These are phyloP conservation scores for Pseudocercospora eumusae DNA, from an alignment of 2,329 filamentous ascomycete species.

Conservation along the genomic window DNA sequence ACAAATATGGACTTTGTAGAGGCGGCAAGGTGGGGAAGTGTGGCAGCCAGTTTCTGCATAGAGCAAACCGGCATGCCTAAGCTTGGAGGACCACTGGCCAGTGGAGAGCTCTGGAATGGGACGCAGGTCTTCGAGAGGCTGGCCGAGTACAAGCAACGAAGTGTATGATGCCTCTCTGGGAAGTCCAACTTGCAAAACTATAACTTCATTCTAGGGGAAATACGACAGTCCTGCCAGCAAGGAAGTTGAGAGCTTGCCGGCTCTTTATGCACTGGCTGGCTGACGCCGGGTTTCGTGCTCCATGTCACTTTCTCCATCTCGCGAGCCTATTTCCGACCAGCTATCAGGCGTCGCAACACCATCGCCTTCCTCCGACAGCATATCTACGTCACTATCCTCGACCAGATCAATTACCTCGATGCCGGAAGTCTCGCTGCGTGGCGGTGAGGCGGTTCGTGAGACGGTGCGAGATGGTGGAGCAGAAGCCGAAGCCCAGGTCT, in stretches of 20 bases:
- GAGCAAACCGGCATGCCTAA: slow-evolving; percentile 86
- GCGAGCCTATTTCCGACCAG: slow-evolving; percentile 43
- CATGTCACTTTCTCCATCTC: slow-evolving; percentile 39
- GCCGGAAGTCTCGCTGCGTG: slow-evolving; percentile 28
- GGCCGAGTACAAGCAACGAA: slow-evolving; percentile 37
- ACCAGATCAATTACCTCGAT: slow-evolving; percentile 37
- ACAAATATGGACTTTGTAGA: slow-evolving; percentile 62
- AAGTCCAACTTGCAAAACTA: slow-evolving; percentile 1
- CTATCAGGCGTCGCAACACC: slow-evolving; percentile 41
- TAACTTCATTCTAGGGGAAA: slow-evolving; percentile 12
- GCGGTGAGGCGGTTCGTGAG: slow-evolving; percentile 26
- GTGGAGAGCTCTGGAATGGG: slow-evolving; percentile 52
- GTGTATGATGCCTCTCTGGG: background rate
- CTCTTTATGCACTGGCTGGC: background rate
- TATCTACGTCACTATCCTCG: slow-evolving; percentile 40
- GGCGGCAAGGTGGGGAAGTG: slow-evolving; percentile 73
- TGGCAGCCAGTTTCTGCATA: slow-evolving; percentile 89
- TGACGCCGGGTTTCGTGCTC: slow-evolving; percentile 24
- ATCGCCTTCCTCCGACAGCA: slow-evolving; percentile 40
- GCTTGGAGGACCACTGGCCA: slow-evolving; percentile 43
- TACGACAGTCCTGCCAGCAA: slow-evolving; percentile 8
- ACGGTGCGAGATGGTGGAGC: slow-evolving; percentile 19
- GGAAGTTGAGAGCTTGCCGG: slow-evolving; percentile 12
- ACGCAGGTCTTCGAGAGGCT: slow-evolving; percentile 47
- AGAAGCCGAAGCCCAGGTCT: slow-evolving; percentile 33